Percentiles rank a stretch among this genome's conserved stretches.
These are phyloP conservation scores for Ramaria rubella DNA, from an alignment of 768 basidiomycete genomes.

Conservation along the genomic window DNA sequence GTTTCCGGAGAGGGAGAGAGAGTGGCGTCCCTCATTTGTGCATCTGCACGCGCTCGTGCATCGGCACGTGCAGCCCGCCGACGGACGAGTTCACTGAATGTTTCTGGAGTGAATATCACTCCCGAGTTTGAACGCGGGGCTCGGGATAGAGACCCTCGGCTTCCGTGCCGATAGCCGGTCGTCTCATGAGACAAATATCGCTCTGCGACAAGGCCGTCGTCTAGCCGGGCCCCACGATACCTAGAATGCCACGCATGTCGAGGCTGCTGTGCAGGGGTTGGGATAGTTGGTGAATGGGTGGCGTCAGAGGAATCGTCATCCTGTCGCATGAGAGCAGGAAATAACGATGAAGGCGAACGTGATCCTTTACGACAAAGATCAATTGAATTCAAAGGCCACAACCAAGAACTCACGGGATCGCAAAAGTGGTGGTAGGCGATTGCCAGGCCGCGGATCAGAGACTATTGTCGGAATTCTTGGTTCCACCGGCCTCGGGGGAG, in stretches of 20 bases:
- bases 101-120: not conserved
- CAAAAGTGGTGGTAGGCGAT: not conserved
- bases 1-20: not conserved
- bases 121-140: not conserved
- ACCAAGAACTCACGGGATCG: not conserved
- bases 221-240: not conserved
- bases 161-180: not conserved
- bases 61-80: conserved; percentile 8
- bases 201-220: not conserved
- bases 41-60: conserved; percentile 2
- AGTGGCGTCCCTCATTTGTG: too few species aligned
- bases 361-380: not conserved
- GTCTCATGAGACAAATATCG: not conserved
- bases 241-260: not conserved
- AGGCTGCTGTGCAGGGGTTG: not conserved
- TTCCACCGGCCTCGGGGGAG: not conserved
- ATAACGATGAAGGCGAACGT: not conserved
- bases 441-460: not conserved
- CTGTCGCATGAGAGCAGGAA: not conserved
- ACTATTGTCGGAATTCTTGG: not conserved
- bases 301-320: not conserved
- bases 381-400: not conserved
- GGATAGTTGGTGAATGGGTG: not conserved
- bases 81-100: conserved; percentile 7
- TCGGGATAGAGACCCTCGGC: not conserved